Conservation (phyloP, 2,329 filamentous ascomycete genomes). For the Nothopassalora personata region DNA sequence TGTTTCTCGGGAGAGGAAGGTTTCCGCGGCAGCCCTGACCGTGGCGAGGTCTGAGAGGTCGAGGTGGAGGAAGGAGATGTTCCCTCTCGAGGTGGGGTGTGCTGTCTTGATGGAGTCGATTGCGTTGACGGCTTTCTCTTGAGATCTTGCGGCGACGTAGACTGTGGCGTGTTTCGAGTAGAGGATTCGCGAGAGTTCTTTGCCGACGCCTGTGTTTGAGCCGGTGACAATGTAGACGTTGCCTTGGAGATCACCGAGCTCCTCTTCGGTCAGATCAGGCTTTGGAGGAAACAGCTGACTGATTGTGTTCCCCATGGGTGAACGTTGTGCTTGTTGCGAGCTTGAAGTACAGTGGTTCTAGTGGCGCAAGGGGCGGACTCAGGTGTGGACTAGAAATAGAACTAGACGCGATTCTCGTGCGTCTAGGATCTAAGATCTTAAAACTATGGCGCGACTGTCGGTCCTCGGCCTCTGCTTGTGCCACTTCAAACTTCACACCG, state of each 20-base stretch:
- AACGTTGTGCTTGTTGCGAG: neutral
- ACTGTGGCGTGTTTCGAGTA: constrained; percentile 51
- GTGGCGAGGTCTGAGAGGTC: constrained; percentile 36
- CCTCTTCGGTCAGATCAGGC: constrained; percentile 41
- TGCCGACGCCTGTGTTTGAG: constrained; percentile 46
- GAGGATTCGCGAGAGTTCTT: constrained; percentile 50
- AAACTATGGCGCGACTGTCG: no score
- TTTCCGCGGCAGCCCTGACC: constrained; percentile 30
- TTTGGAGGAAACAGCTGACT: constrained; percentile 20
- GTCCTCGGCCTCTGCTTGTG: no score
- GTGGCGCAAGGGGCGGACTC: neutral
- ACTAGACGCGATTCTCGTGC: no score
- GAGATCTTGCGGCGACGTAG: constrained; percentile 50
- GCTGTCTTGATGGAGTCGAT: constrained; percentile 41
- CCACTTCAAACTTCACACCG: no score
- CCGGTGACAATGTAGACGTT: constrained; percentile 52
- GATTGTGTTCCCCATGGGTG: neutral
- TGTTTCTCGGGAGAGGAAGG: constrained; percentile 29
- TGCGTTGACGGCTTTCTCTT: constrained; percentile 41
- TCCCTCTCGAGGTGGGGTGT: constrained; percentile 36
- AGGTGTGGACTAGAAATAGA: no score
- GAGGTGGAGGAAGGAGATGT: constrained; percentile 41
- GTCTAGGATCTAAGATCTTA: no score
- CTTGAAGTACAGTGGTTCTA: no score
- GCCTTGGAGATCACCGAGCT: constrained; percentile 39